Conservation (phyloP, 2,329 filamentous ascomycete genomes). For the Neurospora crassa region DNA sequence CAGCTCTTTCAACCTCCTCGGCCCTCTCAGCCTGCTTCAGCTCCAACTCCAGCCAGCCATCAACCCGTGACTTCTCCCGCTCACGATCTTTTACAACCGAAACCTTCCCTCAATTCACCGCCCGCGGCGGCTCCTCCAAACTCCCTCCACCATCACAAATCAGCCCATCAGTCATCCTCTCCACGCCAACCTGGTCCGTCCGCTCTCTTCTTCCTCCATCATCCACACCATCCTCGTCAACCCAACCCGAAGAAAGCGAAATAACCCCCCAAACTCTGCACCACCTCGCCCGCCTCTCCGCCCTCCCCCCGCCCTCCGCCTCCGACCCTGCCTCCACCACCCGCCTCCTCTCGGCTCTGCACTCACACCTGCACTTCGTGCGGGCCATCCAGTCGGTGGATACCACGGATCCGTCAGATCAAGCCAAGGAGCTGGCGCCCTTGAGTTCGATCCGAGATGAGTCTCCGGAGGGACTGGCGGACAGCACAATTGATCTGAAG, state of each 20-base stretch:
- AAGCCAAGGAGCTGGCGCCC: constrained; percentile 45
- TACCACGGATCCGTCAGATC: constrained; percentile 39
- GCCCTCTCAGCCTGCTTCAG: background rate
- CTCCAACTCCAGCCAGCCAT: background rate
- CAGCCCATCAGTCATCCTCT: constrained; percentile 35
- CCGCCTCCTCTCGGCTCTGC: constrained; percentile 63
- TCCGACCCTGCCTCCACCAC: constrained; percentile 46
- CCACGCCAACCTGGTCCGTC: constrained; percentile 70
- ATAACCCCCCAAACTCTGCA: constrained; percentile 59
- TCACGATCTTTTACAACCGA: background rate
- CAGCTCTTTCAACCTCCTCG: background rate
- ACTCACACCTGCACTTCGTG: constrained; percentile 85
- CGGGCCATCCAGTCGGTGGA: constrained; percentile 72
- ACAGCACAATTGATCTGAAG: constrained; percentile 49
- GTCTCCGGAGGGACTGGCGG: constrained; percentile 43
- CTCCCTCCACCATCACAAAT: background rate
- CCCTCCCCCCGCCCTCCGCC: constrained; percentile 63
- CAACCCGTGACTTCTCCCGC: background rate
- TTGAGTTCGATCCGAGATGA: constrained; percentile 76
- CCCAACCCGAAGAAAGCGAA: constrained; percentile 21
- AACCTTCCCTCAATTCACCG: constrained; percentile 3
- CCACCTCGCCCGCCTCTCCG: constrained; percentile 84
- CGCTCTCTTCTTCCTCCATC: constrained; percentile 49
- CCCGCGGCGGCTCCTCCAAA: background rate
- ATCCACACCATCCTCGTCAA: background rate